Evolutionary conservation across 2,329 filamentous ascomycete species (phyloP).

Genomic region (Ascochyta pisi): DNA sequence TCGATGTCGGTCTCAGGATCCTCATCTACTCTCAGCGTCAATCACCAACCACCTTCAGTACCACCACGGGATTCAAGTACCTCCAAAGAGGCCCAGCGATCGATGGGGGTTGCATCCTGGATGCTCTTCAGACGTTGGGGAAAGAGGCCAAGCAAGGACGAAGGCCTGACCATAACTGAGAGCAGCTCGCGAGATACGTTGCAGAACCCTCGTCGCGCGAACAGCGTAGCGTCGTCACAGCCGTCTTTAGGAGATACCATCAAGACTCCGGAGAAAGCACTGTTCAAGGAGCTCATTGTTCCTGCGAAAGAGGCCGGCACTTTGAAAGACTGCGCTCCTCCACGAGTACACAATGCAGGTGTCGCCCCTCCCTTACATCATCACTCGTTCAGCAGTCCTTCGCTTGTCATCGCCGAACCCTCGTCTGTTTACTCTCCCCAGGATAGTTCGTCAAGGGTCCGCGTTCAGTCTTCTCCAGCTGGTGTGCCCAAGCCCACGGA

Average conservation of each 20-base stretch:
- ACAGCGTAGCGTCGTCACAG: not conserved
- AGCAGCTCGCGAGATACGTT: conserved; percentile 13
- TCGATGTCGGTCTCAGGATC: conserved; percentile 32
- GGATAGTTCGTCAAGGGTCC: conserved; percentile 23
- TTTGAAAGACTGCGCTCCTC: conserved; percentile 10
- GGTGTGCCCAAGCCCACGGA: conserved; percentile 16
- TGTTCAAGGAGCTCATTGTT: conserved; percentile 19
- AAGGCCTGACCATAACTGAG: conserved; percentile 8
- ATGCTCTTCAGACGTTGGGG: conserved; percentile 33
- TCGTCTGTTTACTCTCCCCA: conserved; percentile 38
- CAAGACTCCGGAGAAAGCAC: conserved; percentile 21
- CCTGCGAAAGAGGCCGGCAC: conserved; percentile 3
- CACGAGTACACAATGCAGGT: conserved; percentile 7
- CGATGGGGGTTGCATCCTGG: conserved; percentile 35
- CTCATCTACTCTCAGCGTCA: conserved; percentile 29
- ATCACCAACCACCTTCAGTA: conserved; percentile 29
- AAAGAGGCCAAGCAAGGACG: conserved; percentile 16
- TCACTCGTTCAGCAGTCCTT: conserved; percentile 22
- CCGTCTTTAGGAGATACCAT: conserved; percentile 9
- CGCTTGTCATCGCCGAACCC: conserved; percentile 19
- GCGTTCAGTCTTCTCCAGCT: conserved; percentile 23
- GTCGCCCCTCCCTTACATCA: conserved; percentile 16
- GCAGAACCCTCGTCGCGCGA: not conserved
- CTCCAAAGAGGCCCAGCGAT: conserved; percentile 43
- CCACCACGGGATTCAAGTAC: conserved; percentile 44